Evolutionary conservation across 1,284 basidiomycete genomes (phyloP).

Genomic region (Flammula alnicola): DNA sequence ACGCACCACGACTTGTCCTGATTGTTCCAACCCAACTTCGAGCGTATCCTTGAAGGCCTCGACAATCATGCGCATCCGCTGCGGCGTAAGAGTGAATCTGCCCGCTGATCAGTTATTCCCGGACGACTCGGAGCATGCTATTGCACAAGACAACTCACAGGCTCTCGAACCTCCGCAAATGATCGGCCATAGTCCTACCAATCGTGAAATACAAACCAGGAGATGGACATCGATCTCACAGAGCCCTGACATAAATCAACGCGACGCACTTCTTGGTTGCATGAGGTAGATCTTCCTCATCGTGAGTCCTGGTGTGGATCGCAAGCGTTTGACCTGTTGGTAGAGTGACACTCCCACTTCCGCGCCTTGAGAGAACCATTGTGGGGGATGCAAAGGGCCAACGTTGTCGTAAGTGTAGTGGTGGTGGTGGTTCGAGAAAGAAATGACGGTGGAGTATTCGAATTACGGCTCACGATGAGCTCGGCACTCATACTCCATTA

Average conservation of each 20-base stretch:
- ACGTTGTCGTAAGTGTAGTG: slow-evolving; percentile 13
- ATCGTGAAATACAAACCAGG: slow-evolving; percentile 11
- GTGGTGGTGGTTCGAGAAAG: slow-evolving; percentile 23
- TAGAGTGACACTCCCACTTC: slow-evolving; percentile 74
- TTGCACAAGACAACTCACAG: slow-evolving; percentile 53
- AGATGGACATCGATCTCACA: slow-evolving; percentile 10
- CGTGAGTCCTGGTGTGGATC: slow-evolving; percentile 78
- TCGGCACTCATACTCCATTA: slow-evolving; percentile 23
- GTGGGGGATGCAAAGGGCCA: slow-evolving; percentile 18
- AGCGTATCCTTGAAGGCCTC: slow-evolving; percentile 94
- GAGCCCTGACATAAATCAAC: not conserved
- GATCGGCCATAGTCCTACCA: slow-evolving; percentile 83
- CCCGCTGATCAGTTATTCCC: slow-evolving; percentile 13
- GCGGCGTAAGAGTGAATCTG: slow-evolving; percentile 87
- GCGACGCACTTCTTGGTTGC: slow-evolving; percentile 78
- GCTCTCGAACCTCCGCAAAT: slow-evolving; percentile 86
- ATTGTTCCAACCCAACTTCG: slow-evolving; percentile 84
- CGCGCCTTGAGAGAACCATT: slow-evolving; percentile 73
- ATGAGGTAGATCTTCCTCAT: slow-evolving; percentile 84
- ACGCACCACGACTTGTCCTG: slow-evolving; percentile 88
- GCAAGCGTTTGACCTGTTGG: slow-evolving; percentile 78
- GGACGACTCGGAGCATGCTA: not conserved
- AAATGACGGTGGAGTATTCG: slow-evolving; percentile 16
- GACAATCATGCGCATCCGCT: slow-evolving; percentile 96
- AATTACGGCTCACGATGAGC: not conserved